Evolutionary conservation across 345 rosid genomes (phyloP), one percentile per base, ranked within the genome.

Genomic region (Lenwebbia sp.): DNA sequence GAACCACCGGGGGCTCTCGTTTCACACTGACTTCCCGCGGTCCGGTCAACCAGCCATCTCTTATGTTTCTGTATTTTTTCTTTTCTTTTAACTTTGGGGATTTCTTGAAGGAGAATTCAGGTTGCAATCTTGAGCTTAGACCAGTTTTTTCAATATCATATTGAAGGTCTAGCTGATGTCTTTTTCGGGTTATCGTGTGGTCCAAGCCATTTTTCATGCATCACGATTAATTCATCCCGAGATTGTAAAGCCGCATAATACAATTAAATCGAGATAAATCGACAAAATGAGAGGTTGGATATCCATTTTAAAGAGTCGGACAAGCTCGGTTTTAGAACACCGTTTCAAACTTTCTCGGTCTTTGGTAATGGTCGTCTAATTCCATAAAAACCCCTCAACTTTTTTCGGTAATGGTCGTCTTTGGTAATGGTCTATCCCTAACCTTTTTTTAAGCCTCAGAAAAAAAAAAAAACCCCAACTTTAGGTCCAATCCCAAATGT

Each of bases 281-380:
- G 23, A 3, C 47, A 19, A 33, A 70, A 37, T 4, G 10, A 19
- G 21, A 17, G 21, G 22, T 70, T 0, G 25, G 5, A 70, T 8
- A 4, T 4, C 10, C 13, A 2, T 0, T 70, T 70, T 10, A 2
- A 37, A 70, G 3, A 10, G 41, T 70, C 1, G 1, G 4, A 19
- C 12, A 2, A 21, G 1, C 52, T 50, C 14, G 14, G 4, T 50
- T 11, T 50, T 50, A 50, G 52, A 50, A 50, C 14, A 49, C 14
- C n/a, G n/a, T n/a, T n/a, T n/a, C n/a, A n/a, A n/a, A n/a, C 52
- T 50, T 2, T 50, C 52, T 50, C 52, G 52, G 14, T 50, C 52
- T 12, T 50, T 12, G 52, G 14, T 50, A 50, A 50, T 50, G 52
- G 52, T 11, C 13, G 13, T 50, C 14, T 9, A 47, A 47, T 47